Base-by-base conservation (phyloP, 208 protist genomes). In the Leishmania arabica region DNA sequence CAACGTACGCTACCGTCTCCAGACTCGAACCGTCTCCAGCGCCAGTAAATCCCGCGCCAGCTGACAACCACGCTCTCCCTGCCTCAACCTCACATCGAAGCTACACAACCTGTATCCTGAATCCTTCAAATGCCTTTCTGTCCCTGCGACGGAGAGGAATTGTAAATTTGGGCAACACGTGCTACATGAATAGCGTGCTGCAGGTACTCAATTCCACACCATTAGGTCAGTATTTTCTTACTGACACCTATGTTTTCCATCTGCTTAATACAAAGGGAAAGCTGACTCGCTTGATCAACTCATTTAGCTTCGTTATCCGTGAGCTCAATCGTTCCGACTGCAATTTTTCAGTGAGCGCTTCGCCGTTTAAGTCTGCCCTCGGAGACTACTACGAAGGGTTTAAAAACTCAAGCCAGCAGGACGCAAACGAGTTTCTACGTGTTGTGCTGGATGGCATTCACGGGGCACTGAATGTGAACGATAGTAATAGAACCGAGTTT, bases 121-220 rank as follows among this genome's bases (percentile, higher is more conserved):
- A 83, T 77, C 27, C 27, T 40, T 24, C 49, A 24, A 77, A 73
- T 75, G 82, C 65, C 49, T 17, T n/a, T 49, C 54, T 80, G 9
- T 89, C 74, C 47, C 58, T 65, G n/a, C 47, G 40, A 34, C 84
- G 91, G 45, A 75, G 94, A 42, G 96, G 96, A 27, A 92, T 98
- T 34, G 88, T 97, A 3, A 98, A 98, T 82, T 84, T 98, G 27
- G 95, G 97, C 17, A 98, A 98, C 80, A 98, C 95, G 21, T 98
- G 96, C 76, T 98, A 97, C 83, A 92, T 98, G 86, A 98, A 98
- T 77, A 96, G 94, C 70, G 89, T 97, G 13, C 65, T 96, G 71
- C 96, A 98, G 80, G 75, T 95, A 8, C 69, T 98, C 24, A 92
- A 88, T 77, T 85, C 94, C 34, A 98, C 98, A 0, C 88, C 82